Percentiles rank a stretch among this genome's conserved stretches.
Conservation (phyloP, 176 grass and related monocot species). For the Triticum dicoccoides region DNA sequence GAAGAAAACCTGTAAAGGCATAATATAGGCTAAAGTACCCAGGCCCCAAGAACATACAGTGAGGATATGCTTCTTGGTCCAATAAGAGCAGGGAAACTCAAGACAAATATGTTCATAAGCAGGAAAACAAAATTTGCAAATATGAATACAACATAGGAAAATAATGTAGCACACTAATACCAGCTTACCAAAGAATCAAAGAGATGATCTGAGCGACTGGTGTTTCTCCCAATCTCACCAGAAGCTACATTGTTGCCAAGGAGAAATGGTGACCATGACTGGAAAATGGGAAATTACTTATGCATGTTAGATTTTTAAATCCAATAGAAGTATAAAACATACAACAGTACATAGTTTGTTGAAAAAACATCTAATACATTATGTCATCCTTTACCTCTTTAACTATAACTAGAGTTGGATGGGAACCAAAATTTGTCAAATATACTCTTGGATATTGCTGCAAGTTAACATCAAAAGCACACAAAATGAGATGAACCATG, state of each 20-base stretch:
- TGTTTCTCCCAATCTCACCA: constrained; percentile 24
- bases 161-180: constrained; percentile 18
- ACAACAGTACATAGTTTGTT: neutral
- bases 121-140: neutral
- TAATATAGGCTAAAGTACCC: neutral
- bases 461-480: constrained; percentile 1
- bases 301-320: neutral
- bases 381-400: constrained; percentile 56
- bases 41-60: neutral
- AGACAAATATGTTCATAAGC: neutral
- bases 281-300: constrained; percentile 29
- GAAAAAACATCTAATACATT: constrained; percentile 14
- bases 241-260: constrained; percentile 34
- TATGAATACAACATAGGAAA: neutral
- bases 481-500: constrained; percentile 24
- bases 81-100: neutral
- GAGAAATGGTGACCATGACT: constrained; percentile 90
- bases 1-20: neutral
- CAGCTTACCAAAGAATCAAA: constrained; percentile 79
- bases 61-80: neutral
- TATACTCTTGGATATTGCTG: constrained; percentile 77
- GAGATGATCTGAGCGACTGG: constrained; percentile 27
- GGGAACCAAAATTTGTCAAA: constrained; percentile 37
- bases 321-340: constrained; percentile 3
- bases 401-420: constrained; percentile 38